Evolutionary conservation across 176 grass and related monocot genomes (phyloP).

Genomic region (Oryza rufipogon): DNA sequence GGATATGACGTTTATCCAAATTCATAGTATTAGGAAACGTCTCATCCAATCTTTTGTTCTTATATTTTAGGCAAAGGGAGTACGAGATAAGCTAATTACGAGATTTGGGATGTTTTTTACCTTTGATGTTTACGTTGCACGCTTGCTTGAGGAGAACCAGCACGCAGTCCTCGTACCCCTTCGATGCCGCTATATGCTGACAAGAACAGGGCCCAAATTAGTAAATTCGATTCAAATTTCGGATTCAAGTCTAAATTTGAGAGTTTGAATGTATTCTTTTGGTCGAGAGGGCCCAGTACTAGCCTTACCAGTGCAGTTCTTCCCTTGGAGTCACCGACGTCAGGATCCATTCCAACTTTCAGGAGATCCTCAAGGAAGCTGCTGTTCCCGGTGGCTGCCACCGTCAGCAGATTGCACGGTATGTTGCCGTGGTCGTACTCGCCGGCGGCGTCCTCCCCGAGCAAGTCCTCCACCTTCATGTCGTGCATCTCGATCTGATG

Average conservation of each 20-base stretch:
- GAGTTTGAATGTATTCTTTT: not conserved
- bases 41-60: too few relatives aligned
- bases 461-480: conserved; percentile 66
- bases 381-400: conserved; percentile 78
- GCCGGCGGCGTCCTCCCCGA: conserved; percentile 50
- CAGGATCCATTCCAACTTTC: conserved; percentile 78
- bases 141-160: conserved; percentile 76
- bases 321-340: conserved; percentile 76
- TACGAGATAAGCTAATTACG: too few relatives aligned
- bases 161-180: conserved; percentile 87
- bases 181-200: conserved; percentile 89
- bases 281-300: too few relatives aligned
- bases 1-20: too few relatives aligned
- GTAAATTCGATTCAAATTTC: not conserved
- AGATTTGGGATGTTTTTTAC: conserved; percentile 3
- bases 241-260: not conserved
- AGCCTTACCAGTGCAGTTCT: conserved; percentile 70
- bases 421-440: conserved; percentile 48
- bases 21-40: too few relatives aligned
- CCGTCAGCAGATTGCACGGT: conserved; percentile 80
- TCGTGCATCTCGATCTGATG: conserved; percentile 80
- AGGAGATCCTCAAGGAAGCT: conserved; percentile 84
- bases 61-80: too few relatives aligned
- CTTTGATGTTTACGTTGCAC: conserved; percentile 76
- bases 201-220: conserved; percentile 3